Evolutionary conservation across 169 alveolate genomes (phyloP).

Genomic region (Pseudocohnilembus persalinus): DNA sequence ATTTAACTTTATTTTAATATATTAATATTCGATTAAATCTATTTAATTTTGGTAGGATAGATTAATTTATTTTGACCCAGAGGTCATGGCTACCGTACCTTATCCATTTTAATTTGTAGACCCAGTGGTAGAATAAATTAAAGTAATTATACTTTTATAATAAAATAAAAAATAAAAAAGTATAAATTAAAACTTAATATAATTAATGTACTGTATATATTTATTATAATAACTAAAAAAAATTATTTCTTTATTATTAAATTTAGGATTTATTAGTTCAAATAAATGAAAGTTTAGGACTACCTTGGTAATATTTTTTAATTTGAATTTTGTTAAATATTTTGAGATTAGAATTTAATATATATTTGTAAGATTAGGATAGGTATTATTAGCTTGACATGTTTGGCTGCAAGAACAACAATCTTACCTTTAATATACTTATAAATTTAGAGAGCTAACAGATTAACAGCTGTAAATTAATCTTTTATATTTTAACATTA

Average conservation of each 20-base stretch:
- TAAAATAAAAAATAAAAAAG: neutral
- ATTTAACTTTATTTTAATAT: neutral
- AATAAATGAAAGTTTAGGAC: slow-evolving; percentile 21
- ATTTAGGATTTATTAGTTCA: slow-evolving; percentile 19
- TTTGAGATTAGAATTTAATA: neutral
- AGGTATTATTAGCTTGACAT: slow-evolving; percentile 31
- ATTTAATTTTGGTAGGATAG: slow-evolving; percentile 11
- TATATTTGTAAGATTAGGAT: slow-evolving; percentile 4
- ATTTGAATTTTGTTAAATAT: neutral
- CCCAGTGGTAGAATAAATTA: slow-evolving; percentile 39
- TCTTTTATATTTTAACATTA: no score
- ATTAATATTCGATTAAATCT: neutral
- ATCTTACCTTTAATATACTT: slow-evolving; percentile 41
- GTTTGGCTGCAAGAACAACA: slow-evolving; percentile 30
- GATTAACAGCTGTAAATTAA: slow-evolving; percentile 38
- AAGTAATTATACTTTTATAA: neutral
- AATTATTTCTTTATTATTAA: no score
- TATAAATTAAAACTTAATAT: neutral
- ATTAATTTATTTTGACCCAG: slow-evolving; percentile 49
- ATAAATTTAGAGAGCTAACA: slow-evolving; percentile 38
- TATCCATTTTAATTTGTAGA: slow-evolving; percentile 25
- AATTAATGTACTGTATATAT: neutral
- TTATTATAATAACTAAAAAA: no score
- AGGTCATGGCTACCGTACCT: slow-evolving; percentile 48
- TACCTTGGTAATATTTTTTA: slow-evolving; percentile 39